Conservation (phyloP, 306 rosid species). For the Casuarina cunninghamiana region DNA sequence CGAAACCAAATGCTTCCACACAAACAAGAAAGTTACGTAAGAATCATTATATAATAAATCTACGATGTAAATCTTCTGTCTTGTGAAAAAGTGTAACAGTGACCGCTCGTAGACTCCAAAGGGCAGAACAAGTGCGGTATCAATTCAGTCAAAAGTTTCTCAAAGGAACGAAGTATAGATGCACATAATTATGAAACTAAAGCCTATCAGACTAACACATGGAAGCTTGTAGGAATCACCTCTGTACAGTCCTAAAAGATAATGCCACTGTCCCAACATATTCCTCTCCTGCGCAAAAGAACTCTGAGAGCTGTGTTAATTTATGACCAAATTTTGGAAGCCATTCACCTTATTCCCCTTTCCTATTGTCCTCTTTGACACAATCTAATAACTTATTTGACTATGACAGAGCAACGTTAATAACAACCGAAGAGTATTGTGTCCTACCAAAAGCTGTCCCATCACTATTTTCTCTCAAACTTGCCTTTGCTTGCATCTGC, state of each 20-base stretch:
- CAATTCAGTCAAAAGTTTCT: constrained; percentile 17
- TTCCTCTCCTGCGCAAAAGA: constrained; percentile 6
- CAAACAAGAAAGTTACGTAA: not conserved
- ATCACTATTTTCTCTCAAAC: constrained; percentile 39
- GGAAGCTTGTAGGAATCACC: constrained; percentile 11
- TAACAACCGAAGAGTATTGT: constrained; percentile 5
- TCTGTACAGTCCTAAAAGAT: constrained; percentile 21
- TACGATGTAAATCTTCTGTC: not conserved
- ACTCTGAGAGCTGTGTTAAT: constrained; percentile 8
- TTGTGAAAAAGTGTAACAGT: not conserved
- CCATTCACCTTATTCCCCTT: not conserved
- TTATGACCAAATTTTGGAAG: constrained; percentile 1
- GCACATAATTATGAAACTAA: not conserved
- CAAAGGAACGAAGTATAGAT: constrained; percentile 3
- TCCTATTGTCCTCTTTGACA: constrained; percentile 15
- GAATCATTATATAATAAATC: not conserved
- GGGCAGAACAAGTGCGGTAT: not conserved
- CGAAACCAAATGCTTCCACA: not conserved
- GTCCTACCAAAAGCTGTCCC: constrained; percentile 2
- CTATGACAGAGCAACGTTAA: constrained; percentile 19
- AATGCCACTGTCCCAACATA: constrained; percentile 15
- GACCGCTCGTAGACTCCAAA: no score
- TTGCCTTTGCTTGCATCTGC: constrained; percentile 64
- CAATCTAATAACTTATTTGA: constrained; percentile 29
- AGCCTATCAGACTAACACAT: constrained; percentile 1